Evolutionary conservation across 371 early-diverging fungal species (phyloP).

Genomic region (Dinochytrium kinnereticum): DNA sequence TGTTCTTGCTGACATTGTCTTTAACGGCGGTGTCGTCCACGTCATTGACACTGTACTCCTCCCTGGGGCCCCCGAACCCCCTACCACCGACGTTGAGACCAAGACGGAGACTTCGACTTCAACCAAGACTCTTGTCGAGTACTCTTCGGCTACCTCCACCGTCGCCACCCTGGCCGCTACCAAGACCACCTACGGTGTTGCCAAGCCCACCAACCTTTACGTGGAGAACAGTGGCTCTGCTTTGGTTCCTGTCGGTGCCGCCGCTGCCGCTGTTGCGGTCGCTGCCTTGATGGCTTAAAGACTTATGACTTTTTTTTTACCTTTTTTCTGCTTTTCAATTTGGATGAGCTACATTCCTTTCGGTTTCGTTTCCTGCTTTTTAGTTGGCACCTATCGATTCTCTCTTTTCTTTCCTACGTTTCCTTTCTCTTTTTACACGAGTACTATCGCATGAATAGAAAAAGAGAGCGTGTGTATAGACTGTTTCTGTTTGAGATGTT

Average conservation of each 20-base stretch:
- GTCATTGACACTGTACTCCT: conserved; percentile 48
- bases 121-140: not conserved
- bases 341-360: too few species aligned
- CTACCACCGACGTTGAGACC: not conserved
- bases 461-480: too few species aligned
- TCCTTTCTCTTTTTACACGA: too few species aligned
- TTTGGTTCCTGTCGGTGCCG: conserved; percentile 10
- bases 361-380: too few species aligned
- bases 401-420: too few species aligned
- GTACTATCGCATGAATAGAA: too few species aligned
- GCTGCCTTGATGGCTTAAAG: conserved; percentile 14
- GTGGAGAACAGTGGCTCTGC: not conserved
- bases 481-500: too few species aligned
- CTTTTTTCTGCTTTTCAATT: not conserved
- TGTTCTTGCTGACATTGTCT: conserved; percentile 40
- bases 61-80: not conserved
- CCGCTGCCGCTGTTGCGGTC: conserved; percentile 17
- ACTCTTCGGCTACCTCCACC: not conserved
- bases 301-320: not conserved
- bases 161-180: too few species aligned
- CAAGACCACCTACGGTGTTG: too few species aligned
- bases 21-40: conserved; percentile 46
- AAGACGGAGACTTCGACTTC: not conserved
- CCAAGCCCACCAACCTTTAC: not conserved
- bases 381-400: too few species aligned